A percentile compares a stretch with the other conserved stretches of the same genome.
Evolutionary conservation across 2,329 filamentous ascomycete genomes (phyloP).

Genomic region (Davidsoniella neocaledoniae): DNA sequence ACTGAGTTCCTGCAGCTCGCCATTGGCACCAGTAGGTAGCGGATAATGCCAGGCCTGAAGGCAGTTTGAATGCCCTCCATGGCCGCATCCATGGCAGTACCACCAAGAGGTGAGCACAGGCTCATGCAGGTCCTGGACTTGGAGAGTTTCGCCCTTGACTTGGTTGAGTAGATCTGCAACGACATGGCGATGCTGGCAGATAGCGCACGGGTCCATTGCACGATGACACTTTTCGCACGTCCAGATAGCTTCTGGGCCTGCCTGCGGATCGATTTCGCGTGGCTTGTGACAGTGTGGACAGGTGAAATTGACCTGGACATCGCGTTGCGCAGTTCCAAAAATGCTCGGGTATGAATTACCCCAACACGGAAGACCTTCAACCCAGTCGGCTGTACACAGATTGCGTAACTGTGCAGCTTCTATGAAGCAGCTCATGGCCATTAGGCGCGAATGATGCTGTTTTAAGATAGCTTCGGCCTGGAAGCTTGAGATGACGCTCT

Average conservation of each 20-base stretch:
- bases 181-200: constrained; percentile 38
- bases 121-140: constrained; percentile 14
- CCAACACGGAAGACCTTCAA: constrained; percentile 32
- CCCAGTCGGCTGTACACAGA: constrained; percentile 41
- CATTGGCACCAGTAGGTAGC: neutral
- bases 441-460: constrained; percentile 43
- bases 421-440: constrained; percentile 40
- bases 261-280: constrained; percentile 30
- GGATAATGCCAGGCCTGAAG: constrained; percentile 39
- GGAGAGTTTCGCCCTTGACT: constrained; percentile 12
- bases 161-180: constrained; percentile 23
- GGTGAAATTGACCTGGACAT: constrained; percentile 34
- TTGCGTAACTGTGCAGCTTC: constrained; percentile 46
- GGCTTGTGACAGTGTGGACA: constrained; percentile 42
- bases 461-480: constrained; percentile 39
- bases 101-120: constrained; percentile 34
- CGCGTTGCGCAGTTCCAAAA: constrained; percentile 36
- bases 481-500: constrained; percentile 35
- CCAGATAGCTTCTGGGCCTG: constrained; percentile 31
- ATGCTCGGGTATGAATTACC: constrained; percentile 37
- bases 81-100: constrained; percentile 45
- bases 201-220: constrained; percentile 38
- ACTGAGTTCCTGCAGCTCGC: constrained; percentile 20
- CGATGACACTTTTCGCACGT: constrained; percentile 38
- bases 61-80: constrained; percentile 45